These are phyloP conservation scores for Galeopsis tetrahit DNA, from an alignment of 257 asterid genomes.

Conservation along the genomic window DNA sequence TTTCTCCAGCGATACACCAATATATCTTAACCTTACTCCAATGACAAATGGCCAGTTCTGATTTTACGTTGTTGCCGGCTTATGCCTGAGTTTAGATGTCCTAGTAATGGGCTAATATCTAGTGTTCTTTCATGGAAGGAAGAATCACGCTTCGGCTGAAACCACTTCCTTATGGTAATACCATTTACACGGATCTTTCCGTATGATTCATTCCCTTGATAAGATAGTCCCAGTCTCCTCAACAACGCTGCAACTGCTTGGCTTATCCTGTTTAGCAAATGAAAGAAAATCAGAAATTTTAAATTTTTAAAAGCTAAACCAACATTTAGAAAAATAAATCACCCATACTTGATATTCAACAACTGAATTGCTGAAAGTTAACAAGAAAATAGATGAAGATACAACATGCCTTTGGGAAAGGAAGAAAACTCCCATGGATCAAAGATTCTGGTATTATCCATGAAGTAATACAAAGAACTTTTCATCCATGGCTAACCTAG, in stretches of 20 bases:
- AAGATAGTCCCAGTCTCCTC: conserved; percentile 82
- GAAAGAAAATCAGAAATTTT: conserved; percentile 29
- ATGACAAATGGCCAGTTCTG: conserved; percentile 69
- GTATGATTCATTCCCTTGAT: conserved; percentile 79
- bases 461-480: conserved; percentile 1
- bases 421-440: conserved; percentile 1
- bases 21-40: conserved; percentile 48
- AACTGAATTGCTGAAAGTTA: conserved; percentile 15
- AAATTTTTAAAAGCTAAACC: neutral
- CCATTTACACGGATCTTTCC: conserved; percentile 90
- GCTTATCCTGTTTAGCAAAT: conserved; percentile 69
- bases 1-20: conserved; percentile 27
- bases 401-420: conserved; percentile 18
- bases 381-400: conserved; percentile 2
- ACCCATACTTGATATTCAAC: conserved; percentile 12
- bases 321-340: conserved; percentile 19
- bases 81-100: conserved; percentile 71
- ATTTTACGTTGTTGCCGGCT: conserved; percentile 75
- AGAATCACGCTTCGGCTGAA: conserved; percentile 74
- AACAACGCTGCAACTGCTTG: conserved; percentile 74
- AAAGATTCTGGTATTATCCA: conserved; percentile 3
- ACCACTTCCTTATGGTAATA: conserved; percentile 72
- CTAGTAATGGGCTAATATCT: conserved; percentile 47
- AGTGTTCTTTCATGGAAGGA: conserved; percentile 50
- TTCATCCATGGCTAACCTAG: neutral